Conservation (phyloP, 2,329 filamentous ascomycete species). For the Periglandula ipomoeae region DNA sequence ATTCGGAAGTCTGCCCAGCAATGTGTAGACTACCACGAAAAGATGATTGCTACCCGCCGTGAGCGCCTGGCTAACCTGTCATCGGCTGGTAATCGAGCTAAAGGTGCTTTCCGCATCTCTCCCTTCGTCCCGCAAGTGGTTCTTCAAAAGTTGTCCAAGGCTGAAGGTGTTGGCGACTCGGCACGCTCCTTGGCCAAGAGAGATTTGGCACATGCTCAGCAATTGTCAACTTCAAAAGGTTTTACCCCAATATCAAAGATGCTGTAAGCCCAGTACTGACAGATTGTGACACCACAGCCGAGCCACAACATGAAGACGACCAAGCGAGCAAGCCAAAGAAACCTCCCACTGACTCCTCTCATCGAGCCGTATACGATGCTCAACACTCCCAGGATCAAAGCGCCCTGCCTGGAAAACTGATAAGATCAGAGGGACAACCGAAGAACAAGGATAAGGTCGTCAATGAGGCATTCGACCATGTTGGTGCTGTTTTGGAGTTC, state of each 20-base stretch:
- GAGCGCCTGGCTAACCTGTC: conserved; percentile 22
- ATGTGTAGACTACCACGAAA: conserved; percentile 25
- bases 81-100: conserved; percentile 21
- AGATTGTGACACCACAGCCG: not conserved
- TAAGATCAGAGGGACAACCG: conserved; percentile 33
- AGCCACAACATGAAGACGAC: not conserved
- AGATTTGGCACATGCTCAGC: conserved; percentile 29
- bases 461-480: conserved; percentile 41
- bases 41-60: conserved; percentile 21
- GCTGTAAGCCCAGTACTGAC: not conserved
- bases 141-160: conserved; percentile 28
- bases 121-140: conserved; percentile 31
- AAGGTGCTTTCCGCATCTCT: conserved; percentile 6
- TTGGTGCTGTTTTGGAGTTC: conserved; percentile 39
- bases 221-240: conserved; percentile 18
- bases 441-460: conserved; percentile 30
- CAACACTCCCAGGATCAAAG: conserved; percentile 26
- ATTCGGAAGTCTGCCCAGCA: conserved; percentile 26
- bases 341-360: conserved; percentile 18
- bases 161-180: conserved; percentile 28
- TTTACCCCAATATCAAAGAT: not conserved
- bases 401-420: conserved; percentile 31
- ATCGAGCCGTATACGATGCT: conserved; percentile 37
- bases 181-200: conserved; percentile 27
- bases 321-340: conserved; percentile 7